Conservation (phyloP, 2,329 filamentous ascomycete genomes). For the Arthrobotrys sinensis region DNA sequence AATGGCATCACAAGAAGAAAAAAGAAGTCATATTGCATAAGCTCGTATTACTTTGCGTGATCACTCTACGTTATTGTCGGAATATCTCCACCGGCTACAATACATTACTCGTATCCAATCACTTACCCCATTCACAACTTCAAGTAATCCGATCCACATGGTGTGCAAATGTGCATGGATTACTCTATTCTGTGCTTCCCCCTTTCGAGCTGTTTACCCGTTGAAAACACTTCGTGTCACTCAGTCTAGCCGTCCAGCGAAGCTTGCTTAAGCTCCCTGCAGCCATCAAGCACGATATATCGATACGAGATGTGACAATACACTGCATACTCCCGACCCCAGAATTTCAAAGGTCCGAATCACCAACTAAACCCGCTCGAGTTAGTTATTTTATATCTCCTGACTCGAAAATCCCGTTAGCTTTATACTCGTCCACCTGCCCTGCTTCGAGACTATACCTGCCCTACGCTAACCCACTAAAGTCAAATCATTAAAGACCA, state of each 20-base stretch:
- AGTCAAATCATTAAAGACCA: background rate
- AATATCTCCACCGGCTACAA: slow-evolving; percentile 20
- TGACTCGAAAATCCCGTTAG: slow-evolving; percentile 8
- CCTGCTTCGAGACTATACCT: background rate
- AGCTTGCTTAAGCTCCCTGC: slow-evolving; percentile 24
- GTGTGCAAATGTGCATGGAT: slow-evolving; percentile 25
- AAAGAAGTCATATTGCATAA: slow-evolving; percentile 12
- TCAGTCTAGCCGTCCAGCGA: slow-evolving; percentile 23
- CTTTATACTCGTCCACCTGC: background rate
- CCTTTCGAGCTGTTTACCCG: background rate
- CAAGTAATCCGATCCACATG: slow-evolving; percentile 14
- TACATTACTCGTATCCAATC: slow-evolving; percentile 31
- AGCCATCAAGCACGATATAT: slow-evolving; percentile 25
- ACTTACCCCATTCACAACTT: slow-evolving; percentile 15
- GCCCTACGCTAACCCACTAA: background rate
- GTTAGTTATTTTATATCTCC: slow-evolving; percentile 14
- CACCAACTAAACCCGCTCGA: background rate
- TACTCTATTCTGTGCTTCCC: background rate
- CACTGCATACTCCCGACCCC: slow-evolving; percentile 21
- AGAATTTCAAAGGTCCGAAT: slow-evolving; percentile 8
- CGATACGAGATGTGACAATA: slow-evolving; percentile 23
- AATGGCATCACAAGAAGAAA: slow-evolving; percentile 5
- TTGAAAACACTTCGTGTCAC: slow-evolving; percentile 9
- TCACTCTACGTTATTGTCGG: slow-evolving; percentile 9
- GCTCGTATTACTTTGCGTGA: slow-evolving; percentile 19